These are phyloP conservation scores for Tetrahymena borealis DNA, from an alignment of 73 alveolate species.

Conservation along the genomic window DNA sequence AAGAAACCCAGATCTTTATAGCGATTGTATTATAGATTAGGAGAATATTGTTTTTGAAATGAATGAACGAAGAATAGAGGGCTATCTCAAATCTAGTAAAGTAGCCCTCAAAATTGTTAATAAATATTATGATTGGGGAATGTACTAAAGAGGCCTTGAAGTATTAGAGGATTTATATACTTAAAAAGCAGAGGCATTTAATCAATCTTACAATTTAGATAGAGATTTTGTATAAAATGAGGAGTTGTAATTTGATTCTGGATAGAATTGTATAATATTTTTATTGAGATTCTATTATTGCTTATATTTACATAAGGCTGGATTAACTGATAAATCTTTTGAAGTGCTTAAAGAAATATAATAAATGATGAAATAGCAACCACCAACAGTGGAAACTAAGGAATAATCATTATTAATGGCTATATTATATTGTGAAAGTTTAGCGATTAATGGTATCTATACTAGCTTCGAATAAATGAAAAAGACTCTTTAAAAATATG, in stretches of 20 bases:
- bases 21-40: neutral
- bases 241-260: neutral
- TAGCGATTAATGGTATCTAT: neutral
- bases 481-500: neutral
- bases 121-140: neutral
- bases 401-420: neutral
- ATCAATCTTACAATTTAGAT: neutral
- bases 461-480: neutral
- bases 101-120: neutral
- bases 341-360: neutral
- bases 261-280: neutral
- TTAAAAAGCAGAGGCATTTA: neutral
- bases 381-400: neutral
- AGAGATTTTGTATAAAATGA: neutral
- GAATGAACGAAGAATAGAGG: neutral
- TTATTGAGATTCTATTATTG: neutral
- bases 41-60: neutral
- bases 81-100: neutral
- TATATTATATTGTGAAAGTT: neutral
- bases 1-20: neutral
- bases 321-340: neutral
- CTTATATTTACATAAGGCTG: neutral
- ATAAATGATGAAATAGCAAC: neutral
- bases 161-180: neutral
- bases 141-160: neutral